Base-by-base conservation (phyloP, 352 stramenopile genomes). In the Elongisporangium senticosum region DNA sequence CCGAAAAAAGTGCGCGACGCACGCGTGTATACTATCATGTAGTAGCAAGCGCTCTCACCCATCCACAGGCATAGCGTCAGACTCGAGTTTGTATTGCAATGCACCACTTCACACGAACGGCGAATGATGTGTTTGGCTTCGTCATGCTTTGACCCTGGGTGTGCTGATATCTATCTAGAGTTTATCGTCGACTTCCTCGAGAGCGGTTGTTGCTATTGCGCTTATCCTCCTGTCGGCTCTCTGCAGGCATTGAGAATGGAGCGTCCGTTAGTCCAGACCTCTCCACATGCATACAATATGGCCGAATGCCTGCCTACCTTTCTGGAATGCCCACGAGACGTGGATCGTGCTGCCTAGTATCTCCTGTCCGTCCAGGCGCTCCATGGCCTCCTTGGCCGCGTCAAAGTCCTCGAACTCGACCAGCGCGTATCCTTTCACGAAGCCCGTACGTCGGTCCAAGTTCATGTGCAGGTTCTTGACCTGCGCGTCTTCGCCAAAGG, bases 391-490 rank as follows among this genome's bases (percentile, higher is more conserved):
- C 63, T 96, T 87, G 15, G 93, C 93, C 55, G 93, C 90, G n/a
- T 96, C 82, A 59, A 95, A 96, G 13, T 89, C 74, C 58, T 89
- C 87, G 55, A 96, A 98, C 70, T 98, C 93, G 39, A 99, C 81
- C 19, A 98, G 77, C 48, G 93, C 93, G 70, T 98, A 99, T 22
- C 95, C 91, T 71, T 98, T 98, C 40, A 98, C 89, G 67, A 98
- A 98, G 40, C 96, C 96, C 24, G 95, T 98, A 60, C 90, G 83
- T 55, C 96, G 77, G 72, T 99, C 95, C 26, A 98, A 68, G 64
- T 98, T 98, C 71, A 99, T 72, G 71, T 98, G 90, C 65, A 99
- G 70, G 69, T 98, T 97, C 71, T 97, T 98, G 8, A 99, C 90
- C 28, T 86, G 79, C n/a, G 95, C 95, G 71, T 96, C 94, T 60